These are phyloP conservation scores for Calocybe cyanea DNA, from an alignment of 768 basidiomycete genomes.

Conservation along the genomic window DNA sequence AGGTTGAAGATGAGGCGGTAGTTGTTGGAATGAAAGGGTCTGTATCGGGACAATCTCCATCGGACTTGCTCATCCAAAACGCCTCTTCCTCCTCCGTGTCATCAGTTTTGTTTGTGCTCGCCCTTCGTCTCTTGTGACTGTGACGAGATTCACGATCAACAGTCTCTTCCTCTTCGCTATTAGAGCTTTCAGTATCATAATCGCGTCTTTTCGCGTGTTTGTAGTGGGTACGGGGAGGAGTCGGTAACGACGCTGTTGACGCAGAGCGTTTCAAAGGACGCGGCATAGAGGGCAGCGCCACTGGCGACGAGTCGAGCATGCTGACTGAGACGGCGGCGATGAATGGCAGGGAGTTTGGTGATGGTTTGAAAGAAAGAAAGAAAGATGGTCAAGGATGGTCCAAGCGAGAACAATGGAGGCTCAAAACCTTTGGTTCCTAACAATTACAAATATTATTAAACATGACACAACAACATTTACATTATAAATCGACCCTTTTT, in stretches of 20 bases:
- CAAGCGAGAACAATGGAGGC: too few relatives aligned
- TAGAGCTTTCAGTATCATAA: slow-evolving; percentile 40
- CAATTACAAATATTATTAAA: too few relatives aligned
- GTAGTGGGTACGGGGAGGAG: slow-evolving; percentile 58
- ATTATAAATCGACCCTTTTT: too few relatives aligned
- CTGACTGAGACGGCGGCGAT: not conserved
- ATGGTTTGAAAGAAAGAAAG: too few relatives aligned
- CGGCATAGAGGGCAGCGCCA: slow-evolving; percentile 26
- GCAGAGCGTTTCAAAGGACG: slow-evolving; percentile 58
- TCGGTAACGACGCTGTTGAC: slow-evolving; percentile 61
- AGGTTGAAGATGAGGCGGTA: slow-evolving; percentile 5
- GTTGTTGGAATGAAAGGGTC: slow-evolving; percentile 1
- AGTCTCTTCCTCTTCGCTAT: slow-evolving; percentile 26
- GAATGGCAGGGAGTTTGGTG: too few relatives aligned
- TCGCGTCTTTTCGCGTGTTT: slow-evolving; percentile 37
- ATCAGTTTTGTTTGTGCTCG: slow-evolving; percentile 26
- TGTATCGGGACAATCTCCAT: slow-evolving; percentile 9
- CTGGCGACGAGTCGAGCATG: slow-evolving; percentile 32
- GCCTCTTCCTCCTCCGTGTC: slow-evolving; percentile 44
- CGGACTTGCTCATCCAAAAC: slow-evolving; percentile 41
- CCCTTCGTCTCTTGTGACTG: slow-evolving; percentile 37
- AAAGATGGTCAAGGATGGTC: too few relatives aligned
- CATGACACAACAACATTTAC: too few relatives aligned
- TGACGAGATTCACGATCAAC: not conserved
- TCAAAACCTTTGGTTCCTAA: too few relatives aligned